These are phyloP conservation scores for Brettanomyces nanus DNA, from an alignment of 805 yeast species.

Conservation along the genomic window DNA sequence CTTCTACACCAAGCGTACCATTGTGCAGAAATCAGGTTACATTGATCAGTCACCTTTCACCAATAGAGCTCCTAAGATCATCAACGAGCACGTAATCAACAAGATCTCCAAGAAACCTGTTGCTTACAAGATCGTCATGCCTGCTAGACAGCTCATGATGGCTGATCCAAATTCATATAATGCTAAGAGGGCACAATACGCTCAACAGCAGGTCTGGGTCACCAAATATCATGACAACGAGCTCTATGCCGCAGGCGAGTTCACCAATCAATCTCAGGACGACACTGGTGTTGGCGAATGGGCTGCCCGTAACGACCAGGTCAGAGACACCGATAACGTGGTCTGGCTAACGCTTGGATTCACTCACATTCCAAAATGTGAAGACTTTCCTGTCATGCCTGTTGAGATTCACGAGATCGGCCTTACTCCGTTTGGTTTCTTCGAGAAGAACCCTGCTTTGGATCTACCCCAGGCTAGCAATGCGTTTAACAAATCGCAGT, in stretches of 20 bases:
- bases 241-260: slow-evolving; percentile 76
- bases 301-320: slow-evolving; percentile 59
- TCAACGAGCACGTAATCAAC: slow-evolving; percentile 66
- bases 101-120: slow-evolving; percentile 65
- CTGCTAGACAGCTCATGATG: slow-evolving; percentile 68
- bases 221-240: slow-evolving; percentile 69
- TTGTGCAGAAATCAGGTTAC: slow-evolving; percentile 61
- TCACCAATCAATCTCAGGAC: slow-evolving; percentile 67
- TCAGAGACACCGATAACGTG: slow-evolving; percentile 68
- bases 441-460: slow-evolving; percentile 68
- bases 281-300: slow-evolving; percentile 69
- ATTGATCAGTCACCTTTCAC: slow-evolving; percentile 71
- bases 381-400: slow-evolving; percentile 89
- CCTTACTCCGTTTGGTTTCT: slow-evolving; percentile 66
- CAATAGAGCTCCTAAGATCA: slow-evolving; percentile 64
- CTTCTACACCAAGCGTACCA: slow-evolving; percentile 52
- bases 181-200: slow-evolving; percentile 62
- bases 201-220: slow-evolving; percentile 77
- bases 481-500: slow-evolving; percentile 55
- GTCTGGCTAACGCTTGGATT: slow-evolving; percentile 79
- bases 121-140: slow-evolving; percentile 66
- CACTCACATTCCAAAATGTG: slow-evolving; percentile 76
- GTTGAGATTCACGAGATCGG: slow-evolving; percentile 66
- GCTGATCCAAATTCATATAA: slow-evolving; percentile 59
- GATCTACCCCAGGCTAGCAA: slow-evolving; percentile 69